Evolutionary conservation across 345 rosid species (phyloP).

Genomic region (Eutrema yunnanense): DNA sequence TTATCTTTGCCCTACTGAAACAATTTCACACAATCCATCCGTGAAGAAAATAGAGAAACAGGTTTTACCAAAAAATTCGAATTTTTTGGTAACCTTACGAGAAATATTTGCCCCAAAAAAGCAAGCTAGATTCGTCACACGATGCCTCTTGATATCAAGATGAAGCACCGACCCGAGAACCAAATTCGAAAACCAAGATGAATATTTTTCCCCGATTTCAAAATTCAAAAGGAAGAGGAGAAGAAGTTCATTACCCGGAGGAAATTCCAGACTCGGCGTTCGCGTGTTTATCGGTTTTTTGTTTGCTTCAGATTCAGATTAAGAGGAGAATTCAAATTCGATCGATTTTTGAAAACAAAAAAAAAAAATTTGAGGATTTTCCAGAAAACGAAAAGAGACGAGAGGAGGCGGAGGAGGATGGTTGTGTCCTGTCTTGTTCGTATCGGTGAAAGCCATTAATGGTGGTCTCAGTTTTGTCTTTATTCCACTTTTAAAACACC

Average conservation of each 20-base stretch:
- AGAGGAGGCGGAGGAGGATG: constrained; percentile 13
- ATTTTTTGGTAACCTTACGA: neutral
- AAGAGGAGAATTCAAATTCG: neutral
- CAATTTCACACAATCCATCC: neutral
- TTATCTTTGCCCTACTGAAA: neutral
- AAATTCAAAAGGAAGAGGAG: neutral
- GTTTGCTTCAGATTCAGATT: constrained; percentile 12
- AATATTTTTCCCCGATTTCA: neutral
- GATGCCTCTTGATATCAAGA: neutral
- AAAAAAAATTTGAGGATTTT: neutral
- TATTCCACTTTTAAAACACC: constrained; percentile 30
- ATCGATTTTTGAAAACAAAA: neutral
- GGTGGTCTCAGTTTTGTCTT: constrained; percentile 39
- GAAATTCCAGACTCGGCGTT: constrained; percentile 4
- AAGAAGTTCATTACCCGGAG: constrained; percentile 8
- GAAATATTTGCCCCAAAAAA: neutral
- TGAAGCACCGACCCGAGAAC: neutral
- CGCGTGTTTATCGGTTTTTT: neutral
- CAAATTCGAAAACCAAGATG: neutral
- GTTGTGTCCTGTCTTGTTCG: constrained; percentile 30
- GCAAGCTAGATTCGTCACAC: constrained; percentile 24
- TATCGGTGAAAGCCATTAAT: constrained; percentile 36
- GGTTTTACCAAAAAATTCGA: neutral
- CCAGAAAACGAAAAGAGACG: constrained; percentile 16
- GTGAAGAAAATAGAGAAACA: neutral